Evolutionary conservation across 495 filamentous ascomycete species (phyloP).

Genomic region (Penicillium mononematosum): DNA sequence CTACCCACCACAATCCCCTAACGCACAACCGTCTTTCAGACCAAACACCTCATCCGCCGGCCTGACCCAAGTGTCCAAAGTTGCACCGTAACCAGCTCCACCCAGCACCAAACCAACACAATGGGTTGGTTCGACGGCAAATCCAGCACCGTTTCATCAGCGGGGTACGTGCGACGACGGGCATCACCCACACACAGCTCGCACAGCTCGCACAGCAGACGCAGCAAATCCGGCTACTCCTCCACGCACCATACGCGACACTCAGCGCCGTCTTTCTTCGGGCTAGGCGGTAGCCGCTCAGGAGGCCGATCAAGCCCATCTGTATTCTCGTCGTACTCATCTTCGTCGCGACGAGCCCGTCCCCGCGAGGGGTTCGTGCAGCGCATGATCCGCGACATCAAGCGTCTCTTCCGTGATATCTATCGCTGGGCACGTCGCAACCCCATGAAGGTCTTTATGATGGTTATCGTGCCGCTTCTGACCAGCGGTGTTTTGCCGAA

Average conservation of each 20-base stretch:
- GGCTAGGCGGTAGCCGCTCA: constrained; percentile 33
- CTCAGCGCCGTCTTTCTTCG: constrained; percentile 54
- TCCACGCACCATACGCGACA: constrained; percentile 40
- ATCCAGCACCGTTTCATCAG: constrained; percentile 23
- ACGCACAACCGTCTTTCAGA: neutral
- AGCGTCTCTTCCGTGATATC: constrained; percentile 70
- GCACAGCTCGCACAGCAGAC: constrained; percentile 21
- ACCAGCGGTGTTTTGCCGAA: constrained; percentile 75
- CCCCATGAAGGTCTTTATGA: constrained; percentile 79
- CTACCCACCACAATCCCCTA: constrained; percentile 3
- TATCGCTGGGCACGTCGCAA: constrained; percentile 72
- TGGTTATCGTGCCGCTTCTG: constrained; percentile 80
- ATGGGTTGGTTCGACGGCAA: constrained; percentile 54
- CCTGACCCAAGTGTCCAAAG: neutral
- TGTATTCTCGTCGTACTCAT: constrained; percentile 57
- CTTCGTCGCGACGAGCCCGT: constrained; percentile 56
- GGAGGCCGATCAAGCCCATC: constrained; percentile 47
- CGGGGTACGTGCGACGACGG: constrained; percentile 32
- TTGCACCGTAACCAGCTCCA: neutral
- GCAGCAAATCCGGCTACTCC: constrained; percentile 38
- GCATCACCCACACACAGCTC: constrained; percentile 35
- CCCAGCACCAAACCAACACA: constrained; percentile 13
- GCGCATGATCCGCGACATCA: constrained; percentile 66
- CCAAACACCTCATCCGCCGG: neutral
- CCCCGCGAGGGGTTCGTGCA: constrained; percentile 74